phyloP scores from a whole-genome alignment of 2,329 filamentous ascomycete species.

The Talaromyces verruculosus region DNA sequence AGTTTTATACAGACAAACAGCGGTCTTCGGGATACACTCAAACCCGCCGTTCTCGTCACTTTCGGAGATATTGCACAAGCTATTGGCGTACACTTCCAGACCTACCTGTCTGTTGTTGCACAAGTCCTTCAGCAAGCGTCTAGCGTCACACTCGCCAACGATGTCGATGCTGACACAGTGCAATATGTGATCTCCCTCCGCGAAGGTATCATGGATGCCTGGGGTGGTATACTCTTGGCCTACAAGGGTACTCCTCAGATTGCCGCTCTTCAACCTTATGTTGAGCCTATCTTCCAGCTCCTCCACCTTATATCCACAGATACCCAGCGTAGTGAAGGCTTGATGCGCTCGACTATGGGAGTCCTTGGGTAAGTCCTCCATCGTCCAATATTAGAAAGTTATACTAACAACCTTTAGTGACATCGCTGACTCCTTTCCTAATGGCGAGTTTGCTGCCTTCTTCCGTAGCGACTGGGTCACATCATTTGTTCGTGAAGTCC shows the following conservation, averaged over 20 bases:
- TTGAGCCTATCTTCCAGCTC: constrained; percentile 83
- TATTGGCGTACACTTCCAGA: constrained; percentile 88
- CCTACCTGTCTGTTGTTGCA: constrained; percentile 86
- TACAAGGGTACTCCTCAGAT: constrained; percentile 71
- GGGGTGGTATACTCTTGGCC: constrained; percentile 93
- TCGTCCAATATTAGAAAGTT: not conserved
- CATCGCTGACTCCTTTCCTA: constrained; percentile 88
- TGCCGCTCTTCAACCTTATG: constrained; percentile 69
- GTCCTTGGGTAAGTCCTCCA: constrained; percentile 76
- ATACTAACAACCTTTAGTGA: constrained; percentile 59
- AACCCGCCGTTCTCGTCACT: constrained; percentile 95
- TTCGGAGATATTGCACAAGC: constrained; percentile 97
- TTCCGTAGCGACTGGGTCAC: constrained; percentile 93
- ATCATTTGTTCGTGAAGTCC: constrained; percentile 85
- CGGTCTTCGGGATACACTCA: constrained; percentile 57
- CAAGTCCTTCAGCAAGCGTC: constrained; percentile 93
- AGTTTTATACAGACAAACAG: constrained; percentile 52
- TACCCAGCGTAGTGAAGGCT: constrained; percentile 81
- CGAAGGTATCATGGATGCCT: constrained; percentile 98
- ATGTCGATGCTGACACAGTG: constrained; percentile 90
- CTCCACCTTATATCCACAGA: constrained; percentile 79
- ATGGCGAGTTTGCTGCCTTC: constrained; percentile 77
- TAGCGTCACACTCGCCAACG: constrained; percentile 72
- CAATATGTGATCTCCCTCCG: constrained; percentile 94
- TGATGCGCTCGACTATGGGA: constrained; percentile 94